Percentiles rank a stretch among this genome's conserved stretches.
Conservation (phyloP, 768 basidiomycete species). For the Collybia sordida region DNA sequence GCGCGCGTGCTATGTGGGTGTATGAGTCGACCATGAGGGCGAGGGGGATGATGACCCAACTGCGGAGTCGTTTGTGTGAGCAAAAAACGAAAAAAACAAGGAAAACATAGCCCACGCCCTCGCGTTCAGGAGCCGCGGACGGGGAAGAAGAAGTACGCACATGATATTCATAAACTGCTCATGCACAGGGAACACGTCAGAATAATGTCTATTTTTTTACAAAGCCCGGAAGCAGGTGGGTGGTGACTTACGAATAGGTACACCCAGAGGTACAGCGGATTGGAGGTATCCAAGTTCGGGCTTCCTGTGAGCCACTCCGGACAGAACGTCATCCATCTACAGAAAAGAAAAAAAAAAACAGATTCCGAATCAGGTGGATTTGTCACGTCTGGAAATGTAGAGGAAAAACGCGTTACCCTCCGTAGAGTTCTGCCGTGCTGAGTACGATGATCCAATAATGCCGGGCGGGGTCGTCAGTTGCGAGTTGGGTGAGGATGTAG, state of each 20-base stretch:
- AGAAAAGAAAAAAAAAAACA: not conserved
- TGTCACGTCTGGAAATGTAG: not conserved
- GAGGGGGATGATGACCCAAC: slow-evolving; percentile 80
- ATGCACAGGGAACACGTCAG: not conserved
- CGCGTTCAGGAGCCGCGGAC: not conserved
- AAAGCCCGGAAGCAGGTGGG: not conserved
- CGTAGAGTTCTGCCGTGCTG: slow-evolving; percentile 76
- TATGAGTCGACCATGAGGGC: slow-evolving; percentile 82
- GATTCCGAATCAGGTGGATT: not conserved
- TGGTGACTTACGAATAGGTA: slow-evolving; percentile 67
- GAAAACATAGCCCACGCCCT: too few relatives aligned
- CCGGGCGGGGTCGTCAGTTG: slow-evolving; percentile 61
- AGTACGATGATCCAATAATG: slow-evolving; percentile 82
- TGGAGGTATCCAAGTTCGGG: slow-evolving; percentile 69
- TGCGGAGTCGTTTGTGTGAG: slow-evolving; percentile 24
- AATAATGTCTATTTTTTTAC: not conserved
- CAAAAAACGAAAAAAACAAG: slow-evolving; percentile 2
- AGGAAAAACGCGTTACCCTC: slow-evolving; percentile 54
- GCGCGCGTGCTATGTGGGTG: slow-evolving; percentile 58
- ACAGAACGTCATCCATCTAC: slow-evolving; percentile 85
- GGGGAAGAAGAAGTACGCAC: slow-evolving; percentile 55
- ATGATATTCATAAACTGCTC: slow-evolving; percentile 77
- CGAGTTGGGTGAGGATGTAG: slow-evolving; percentile 67
- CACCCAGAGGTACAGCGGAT: slow-evolving; percentile 73
- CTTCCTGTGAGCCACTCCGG: slow-evolving; percentile 84